Conservation (phyloP, 2,329 filamentous ascomycete genomes). For the Leptodontidium sp. region DNA sequence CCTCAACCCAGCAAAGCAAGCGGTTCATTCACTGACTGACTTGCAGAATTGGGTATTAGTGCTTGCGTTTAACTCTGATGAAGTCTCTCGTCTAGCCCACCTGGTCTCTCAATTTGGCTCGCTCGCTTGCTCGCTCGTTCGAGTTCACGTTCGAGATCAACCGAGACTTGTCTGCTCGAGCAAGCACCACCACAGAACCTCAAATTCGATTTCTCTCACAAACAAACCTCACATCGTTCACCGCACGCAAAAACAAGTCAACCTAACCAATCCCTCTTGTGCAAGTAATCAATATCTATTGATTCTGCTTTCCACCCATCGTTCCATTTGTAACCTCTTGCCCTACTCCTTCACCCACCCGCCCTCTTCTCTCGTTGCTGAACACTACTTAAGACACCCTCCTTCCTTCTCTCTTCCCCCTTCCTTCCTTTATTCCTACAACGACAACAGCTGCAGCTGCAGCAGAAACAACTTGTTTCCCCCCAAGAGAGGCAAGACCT, state of each 20-base stretch:
- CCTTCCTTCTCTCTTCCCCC: background rate
- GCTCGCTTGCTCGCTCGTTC: background rate
- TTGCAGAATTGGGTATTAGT: background rate
- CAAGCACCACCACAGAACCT: background rate
- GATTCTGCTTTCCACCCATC: background rate
- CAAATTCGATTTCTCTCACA: background rate
- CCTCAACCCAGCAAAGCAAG: background rate
- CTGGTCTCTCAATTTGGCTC: background rate
- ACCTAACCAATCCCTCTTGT: background rate
- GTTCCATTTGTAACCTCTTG: background rate
- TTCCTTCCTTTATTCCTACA: slow-evolving; percentile 1
- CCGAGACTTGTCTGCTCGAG: background rate
- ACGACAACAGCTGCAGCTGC: background rate
- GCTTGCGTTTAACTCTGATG: background rate
- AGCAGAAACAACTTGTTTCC: background rate
- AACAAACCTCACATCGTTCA: background rate
- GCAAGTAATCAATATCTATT: background rate
- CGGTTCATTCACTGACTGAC: background rate
- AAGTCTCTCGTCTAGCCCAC: too few species aligned
- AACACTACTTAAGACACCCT: background rate
- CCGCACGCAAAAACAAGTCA: background rate
- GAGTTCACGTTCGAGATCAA: background rate
- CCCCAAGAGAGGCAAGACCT: background rate
- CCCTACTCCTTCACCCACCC: background rate
- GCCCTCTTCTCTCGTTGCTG: background rate